These are phyloP conservation scores for Leccinum olivaceopallidum DNA, from an alignment of 768 basidiomycete species.

Conservation along the genomic window DNA sequence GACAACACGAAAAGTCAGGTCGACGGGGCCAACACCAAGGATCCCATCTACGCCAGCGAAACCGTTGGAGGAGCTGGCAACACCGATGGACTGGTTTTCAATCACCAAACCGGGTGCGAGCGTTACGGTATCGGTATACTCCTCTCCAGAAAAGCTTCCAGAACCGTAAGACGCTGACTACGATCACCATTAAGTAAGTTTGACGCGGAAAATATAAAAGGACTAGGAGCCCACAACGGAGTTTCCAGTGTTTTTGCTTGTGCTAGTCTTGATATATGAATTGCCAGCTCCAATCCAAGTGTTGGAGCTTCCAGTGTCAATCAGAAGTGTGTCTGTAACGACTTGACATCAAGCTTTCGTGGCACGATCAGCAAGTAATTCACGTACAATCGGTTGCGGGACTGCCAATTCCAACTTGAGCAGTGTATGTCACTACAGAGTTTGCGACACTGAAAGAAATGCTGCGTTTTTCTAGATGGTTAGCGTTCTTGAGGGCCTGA, in stretches of 20 bases:
- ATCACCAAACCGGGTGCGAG: slow-evolving; percentile 4
- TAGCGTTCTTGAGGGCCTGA: slow-evolving; percentile 14
- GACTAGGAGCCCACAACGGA: background rate
- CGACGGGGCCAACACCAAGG: slow-evolving; percentile 37
- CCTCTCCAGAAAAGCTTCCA: slow-evolving; percentile 11
- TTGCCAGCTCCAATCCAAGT: slow-evolving; percentile 32
- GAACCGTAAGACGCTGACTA: slow-evolving; percentile 4
- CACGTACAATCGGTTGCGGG: slow-evolving; percentile 20
- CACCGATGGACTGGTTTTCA: slow-evolving; percentile 37
- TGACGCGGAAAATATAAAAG: background rate
- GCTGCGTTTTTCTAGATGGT: slow-evolving; percentile 27
- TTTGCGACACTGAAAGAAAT: slow-evolving; percentile 19
- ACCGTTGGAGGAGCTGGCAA: slow-evolving; percentile 23
- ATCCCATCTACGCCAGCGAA: slow-evolving; percentile 38
- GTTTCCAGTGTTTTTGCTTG: slow-evolving; percentile 26
- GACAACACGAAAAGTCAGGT: slow-evolving; percentile 31
- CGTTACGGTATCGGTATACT: slow-evolving; percentile 8
- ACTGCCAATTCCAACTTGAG: slow-evolving; percentile 24
- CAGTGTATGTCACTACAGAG: slow-evolving; percentile 24
- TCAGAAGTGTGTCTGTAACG: slow-evolving; percentile 24
- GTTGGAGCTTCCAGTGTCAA: slow-evolving; percentile 31
- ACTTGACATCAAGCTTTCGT: background rate
- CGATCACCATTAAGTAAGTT: no score
- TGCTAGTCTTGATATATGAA: slow-evolving; percentile 28
- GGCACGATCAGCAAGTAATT: background rate